phyloP scores from a whole-genome alignment of 2,329 filamentous ascomycete species.

The Penicillium sclerotiorum region DNA sequence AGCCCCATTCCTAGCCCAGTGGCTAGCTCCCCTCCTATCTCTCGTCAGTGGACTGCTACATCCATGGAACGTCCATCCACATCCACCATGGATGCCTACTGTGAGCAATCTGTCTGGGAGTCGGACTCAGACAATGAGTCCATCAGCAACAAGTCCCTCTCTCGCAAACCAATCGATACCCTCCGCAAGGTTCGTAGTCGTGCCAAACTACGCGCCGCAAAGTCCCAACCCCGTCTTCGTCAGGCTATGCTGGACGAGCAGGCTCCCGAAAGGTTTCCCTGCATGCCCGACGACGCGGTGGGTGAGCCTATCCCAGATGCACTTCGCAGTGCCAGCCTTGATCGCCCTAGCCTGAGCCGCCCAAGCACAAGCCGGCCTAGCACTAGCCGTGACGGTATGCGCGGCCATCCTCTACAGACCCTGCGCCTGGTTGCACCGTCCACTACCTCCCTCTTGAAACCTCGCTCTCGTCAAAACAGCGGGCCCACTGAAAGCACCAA shows the following conservation, averaged over 20 bases:
- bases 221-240: slow-evolving; percentile 39
- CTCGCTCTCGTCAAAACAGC: slow-evolving; percentile 29
- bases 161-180: slow-evolving; percentile 41
- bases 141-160: slow-evolving; percentile 36
- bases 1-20: slow-evolving; percentile 40
- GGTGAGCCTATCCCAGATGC: slow-evolving; percentile 15
- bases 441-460: slow-evolving; percentile 34
- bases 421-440: slow-evolving; percentile 42
- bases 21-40: slow-evolving; percentile 34
- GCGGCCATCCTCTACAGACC: slow-evolving; percentile 30
- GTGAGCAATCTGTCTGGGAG: slow-evolving; percentile 45
- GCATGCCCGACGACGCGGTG: slow-evolving; percentile 29
- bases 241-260: slow-evolving; percentile 26
- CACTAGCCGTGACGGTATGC: slow-evolving; percentile 29
- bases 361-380: slow-evolving; percentile 23
- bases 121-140: slow-evolving; percentile 44
- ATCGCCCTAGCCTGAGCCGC: slow-evolving; percentile 18
- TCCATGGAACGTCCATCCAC: slow-evolving; percentile 37
- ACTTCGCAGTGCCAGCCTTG: slow-evolving; percentile 19
- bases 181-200: slow-evolving; percentile 44
- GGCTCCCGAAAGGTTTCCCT: slow-evolving; percentile 31
- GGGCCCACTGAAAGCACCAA: slow-evolving; percentile 11
- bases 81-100: slow-evolving; percentile 35
- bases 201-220: slow-evolving; percentile 41
- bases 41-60: slow-evolving; percentile 30